Conservation (phyloP, 106 monocot species). For the Phalaenopsis equestris region DNA sequence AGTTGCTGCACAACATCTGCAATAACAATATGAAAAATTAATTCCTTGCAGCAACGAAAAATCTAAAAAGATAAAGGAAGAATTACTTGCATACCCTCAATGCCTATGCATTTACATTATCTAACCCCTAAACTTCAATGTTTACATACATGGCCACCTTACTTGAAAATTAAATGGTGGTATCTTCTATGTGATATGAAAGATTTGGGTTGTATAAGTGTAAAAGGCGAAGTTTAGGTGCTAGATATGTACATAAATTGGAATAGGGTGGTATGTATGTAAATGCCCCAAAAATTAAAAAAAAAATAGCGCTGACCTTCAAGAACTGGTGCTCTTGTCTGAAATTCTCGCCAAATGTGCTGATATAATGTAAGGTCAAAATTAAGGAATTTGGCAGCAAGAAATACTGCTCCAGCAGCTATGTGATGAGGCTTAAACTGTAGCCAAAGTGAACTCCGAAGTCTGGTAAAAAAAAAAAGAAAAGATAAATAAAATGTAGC, state of each 20-base stretch:
- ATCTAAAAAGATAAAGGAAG: too few species aligned
- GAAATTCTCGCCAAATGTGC: constrained; percentile 63
- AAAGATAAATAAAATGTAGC: constrained; percentile 4
- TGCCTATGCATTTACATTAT: too few species aligned
- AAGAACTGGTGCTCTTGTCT: constrained; percentile 55
- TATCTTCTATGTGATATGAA: too few species aligned
- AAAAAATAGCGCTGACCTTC: constrained; percentile 32
- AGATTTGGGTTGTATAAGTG: too few species aligned
- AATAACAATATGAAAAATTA: constrained; percentile 6
- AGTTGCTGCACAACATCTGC: constrained; percentile 85
- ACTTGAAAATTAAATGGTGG: too few species aligned
- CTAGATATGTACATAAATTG: too few species aligned
- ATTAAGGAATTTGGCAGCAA: constrained; percentile 63
- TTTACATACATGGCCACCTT: too few species aligned
- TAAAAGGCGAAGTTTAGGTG: too few species aligned
- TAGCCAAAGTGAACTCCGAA: constrained; percentile 69
- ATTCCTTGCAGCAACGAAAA: neutral
- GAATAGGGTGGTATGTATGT: too few species aligned
- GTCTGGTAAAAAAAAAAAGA: constrained; percentile 18
- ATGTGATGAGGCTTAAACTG: constrained; percentile 80
- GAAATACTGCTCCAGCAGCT: constrained; percentile 55
- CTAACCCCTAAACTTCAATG: too few species aligned
- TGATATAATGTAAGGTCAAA: constrained; percentile 52
- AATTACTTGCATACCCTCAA: too few species aligned
- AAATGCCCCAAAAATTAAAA: neutral